These are phyloP conservation scores for Kwoniella dendrophila DNA, from an alignment of 768 basidiomycete species.

Conservation along the genomic window DNA sequence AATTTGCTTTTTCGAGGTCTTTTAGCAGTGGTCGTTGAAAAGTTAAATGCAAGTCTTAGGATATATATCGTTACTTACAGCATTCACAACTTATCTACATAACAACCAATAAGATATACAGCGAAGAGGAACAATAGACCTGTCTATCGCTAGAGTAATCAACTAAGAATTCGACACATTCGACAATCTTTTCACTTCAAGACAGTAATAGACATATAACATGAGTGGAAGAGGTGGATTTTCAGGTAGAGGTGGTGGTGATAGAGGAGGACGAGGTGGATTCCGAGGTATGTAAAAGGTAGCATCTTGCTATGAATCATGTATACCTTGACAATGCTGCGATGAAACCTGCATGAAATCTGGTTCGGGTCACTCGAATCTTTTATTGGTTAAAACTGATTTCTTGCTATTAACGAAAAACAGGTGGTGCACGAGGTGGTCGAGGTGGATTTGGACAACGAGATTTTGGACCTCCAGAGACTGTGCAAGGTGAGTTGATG, in stretches of 20 bases:
- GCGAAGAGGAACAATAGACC: no score
- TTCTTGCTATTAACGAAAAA: background rate
- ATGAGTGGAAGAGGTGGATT: constrained; percentile 51
- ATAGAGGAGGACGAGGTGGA: constrained; percentile 31
- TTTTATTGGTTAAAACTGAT: constrained; percentile 1
- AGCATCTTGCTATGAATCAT: no score
- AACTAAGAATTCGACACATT: background rate
- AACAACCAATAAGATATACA: no score
- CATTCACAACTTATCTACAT: no score
- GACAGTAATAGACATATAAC: background rate
- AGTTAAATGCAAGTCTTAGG: no score
- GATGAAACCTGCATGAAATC: no score
- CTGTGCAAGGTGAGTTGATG: constrained; percentile 57
- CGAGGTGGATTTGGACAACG: constrained; percentile 38
- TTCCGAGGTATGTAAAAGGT: constrained; percentile 41
- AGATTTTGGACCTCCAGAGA: constrained; percentile 59
- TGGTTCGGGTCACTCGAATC: no score
- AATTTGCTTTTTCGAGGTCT: background rate
- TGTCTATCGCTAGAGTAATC: no score
- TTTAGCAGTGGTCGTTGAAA: no score
- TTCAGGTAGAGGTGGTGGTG: constrained; percentile 46
- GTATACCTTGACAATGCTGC: no score
- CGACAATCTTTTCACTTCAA: background rate
- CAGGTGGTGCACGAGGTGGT: constrained; percentile 33
- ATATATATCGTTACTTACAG: no score